Evolutionary conservation across 2,329 filamentous ascomycete genomes (phyloP).

Genomic region (Zymoseptoria ardabiliae): DNA sequence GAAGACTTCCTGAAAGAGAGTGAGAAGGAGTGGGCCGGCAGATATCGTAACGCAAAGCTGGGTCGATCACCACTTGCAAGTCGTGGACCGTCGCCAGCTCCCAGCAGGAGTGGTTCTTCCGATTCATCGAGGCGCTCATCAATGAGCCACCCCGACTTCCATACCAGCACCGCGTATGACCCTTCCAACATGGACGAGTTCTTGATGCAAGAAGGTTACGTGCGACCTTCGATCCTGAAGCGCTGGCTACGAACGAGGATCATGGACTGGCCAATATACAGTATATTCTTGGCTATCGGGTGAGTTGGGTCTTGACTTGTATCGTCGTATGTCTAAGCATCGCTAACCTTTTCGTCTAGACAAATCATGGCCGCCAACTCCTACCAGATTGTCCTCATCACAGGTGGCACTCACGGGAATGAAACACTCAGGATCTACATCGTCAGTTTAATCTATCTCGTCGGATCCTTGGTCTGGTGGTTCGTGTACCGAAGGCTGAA

Average conservation of each 20-base stretch:
- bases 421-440: conserved; percentile 49
- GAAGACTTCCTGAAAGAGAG: conserved; percentile 55
- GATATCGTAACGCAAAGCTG: conserved; percentile 49
- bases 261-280: conserved; percentile 55
- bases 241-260: conserved; percentile 48
- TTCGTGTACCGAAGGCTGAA: conserved; percentile 49
- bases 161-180: neutral
- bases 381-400: conserved; percentile 57
- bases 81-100: neutral
- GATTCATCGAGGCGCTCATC: conserved; percentile 31
- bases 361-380: conserved; percentile 57
- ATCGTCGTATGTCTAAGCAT: too few relatives aligned
- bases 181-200: conserved; percentile 35
- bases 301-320: too few relatives aligned
- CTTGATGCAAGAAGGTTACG: conserved; percentile 46
- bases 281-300: conserved; percentile 48
- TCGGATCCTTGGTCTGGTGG: conserved; percentile 54
- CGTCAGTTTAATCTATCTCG: conserved; percentile 50
- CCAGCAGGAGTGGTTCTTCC: conserved; percentile 3
- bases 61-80: conserved; percentile 38
- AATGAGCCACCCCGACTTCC: conserved; percentile 35
- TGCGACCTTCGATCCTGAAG: conserved; percentile 50
- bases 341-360: too few relatives aligned
- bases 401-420: conserved; percentile 51
- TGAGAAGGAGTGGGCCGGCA: conserved; percentile 57